Evolutionary conservation across 208 protist genomes (phyloP).

Genomic region (Crithidia sp.): DNA sequence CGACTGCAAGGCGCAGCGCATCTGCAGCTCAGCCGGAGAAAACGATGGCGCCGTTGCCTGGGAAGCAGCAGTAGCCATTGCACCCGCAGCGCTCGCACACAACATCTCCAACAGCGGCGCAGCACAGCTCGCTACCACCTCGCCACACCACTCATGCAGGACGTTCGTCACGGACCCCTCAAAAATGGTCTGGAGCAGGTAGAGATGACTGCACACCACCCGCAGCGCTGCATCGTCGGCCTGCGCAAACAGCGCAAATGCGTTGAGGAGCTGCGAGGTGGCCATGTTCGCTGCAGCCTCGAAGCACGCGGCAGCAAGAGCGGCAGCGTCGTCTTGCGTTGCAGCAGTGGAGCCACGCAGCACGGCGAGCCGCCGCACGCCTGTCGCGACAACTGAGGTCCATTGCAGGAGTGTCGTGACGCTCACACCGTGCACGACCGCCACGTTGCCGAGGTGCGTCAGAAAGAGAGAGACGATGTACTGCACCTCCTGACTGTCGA

Average conservation of each 20-base stretch:
- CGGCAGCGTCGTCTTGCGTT: not conserved
- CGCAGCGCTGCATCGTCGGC: not conserved
- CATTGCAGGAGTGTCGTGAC: slow-evolving; percentile 18
- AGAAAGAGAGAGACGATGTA: slow-evolving; percentile 19
- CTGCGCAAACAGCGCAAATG: slow-evolving; percentile 11
- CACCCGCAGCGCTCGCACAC: not conserved
- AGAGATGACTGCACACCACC: slow-evolving; percentile 20
- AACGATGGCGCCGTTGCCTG: not conserved
- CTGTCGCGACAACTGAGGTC: not conserved
- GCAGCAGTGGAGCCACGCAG: slow-evolving; percentile 2
- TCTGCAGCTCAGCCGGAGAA: not conserved
- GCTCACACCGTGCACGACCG: slow-evolving; percentile 4
- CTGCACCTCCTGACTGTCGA: slow-evolving; percentile 17
- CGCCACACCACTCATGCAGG: slow-evolving; percentile 16
- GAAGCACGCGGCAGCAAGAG: not conserved
- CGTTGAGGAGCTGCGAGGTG: slow-evolving; percentile 10
- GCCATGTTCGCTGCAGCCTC: slow-evolving; percentile 1
- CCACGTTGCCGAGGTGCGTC: slow-evolving; percentile 12
- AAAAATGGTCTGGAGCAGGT: slow-evolving; percentile 23
- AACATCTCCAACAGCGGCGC: slow-evolving; percentile 24
- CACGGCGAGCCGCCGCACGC: slow-evolving; percentile 21
- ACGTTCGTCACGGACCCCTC: slow-evolving; percentile 19
- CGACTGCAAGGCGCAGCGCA: slow-evolving; percentile 12
- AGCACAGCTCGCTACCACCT: slow-evolving; percentile 22
- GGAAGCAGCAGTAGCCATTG: not conserved